These are phyloP conservation scores for Verticillium dahliae DNA, from an alignment of 2,329 filamentous ascomycete genomes.

Conservation along the genomic window DNA sequence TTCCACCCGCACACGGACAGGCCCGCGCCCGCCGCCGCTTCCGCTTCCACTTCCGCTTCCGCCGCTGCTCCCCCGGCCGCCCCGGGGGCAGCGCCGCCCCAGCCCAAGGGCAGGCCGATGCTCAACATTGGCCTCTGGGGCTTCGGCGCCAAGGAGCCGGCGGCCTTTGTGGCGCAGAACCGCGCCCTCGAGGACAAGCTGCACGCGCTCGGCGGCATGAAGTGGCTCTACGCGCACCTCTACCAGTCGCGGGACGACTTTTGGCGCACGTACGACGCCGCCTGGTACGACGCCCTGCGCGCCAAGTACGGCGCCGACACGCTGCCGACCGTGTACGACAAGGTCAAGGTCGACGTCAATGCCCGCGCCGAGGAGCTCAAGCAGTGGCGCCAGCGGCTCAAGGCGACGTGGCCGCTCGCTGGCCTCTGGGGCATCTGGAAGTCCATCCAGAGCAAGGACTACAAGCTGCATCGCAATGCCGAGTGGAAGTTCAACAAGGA, in stretches of 20 bases:
- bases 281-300: constrained; percentile 57
- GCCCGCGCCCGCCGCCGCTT: constrained; percentile 14
- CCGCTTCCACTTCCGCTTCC: constrained; percentile 1
- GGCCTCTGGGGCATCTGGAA: constrained; percentile 55
- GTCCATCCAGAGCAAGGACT: constrained; percentile 51
- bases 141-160: constrained; percentile 52
- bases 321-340: constrained; percentile 64
- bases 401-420: constrained; percentile 46
- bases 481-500: constrained; percentile 44
- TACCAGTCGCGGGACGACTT: constrained; percentile 73
- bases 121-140: constrained; percentile 75
- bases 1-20: constrained; percentile 48
- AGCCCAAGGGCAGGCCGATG: constrained; percentile 27
- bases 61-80: not conserved
- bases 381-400: constrained; percentile 33
- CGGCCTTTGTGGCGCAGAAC: constrained; percentile 63
- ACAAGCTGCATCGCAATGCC: constrained; percentile 44
- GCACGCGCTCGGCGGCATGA: constrained; percentile 64
- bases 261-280: constrained; percentile 54
- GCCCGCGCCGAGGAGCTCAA: constrained; percentile 31
- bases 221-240: constrained; percentile 83
- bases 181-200: constrained; percentile 65
- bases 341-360: constrained; percentile 53
- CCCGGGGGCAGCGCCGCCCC: constrained; percentile 3
- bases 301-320: constrained; percentile 54